Evolutionary conservation across 108 stramenopile genomes (phyloP).

Genomic region (Mediolabrus comicus): DNA sequence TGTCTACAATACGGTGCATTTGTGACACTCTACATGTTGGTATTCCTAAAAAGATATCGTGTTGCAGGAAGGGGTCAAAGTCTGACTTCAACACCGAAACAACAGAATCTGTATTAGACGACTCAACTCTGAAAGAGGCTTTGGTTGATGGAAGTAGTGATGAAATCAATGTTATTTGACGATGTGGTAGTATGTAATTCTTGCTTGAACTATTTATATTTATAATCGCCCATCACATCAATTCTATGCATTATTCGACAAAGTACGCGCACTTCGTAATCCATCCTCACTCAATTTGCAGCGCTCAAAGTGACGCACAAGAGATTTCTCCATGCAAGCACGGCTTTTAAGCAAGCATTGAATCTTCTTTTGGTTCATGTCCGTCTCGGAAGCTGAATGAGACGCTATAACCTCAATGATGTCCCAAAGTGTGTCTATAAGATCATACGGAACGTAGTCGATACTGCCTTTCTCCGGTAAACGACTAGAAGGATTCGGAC

Average conservation of each 20-base stretch:
- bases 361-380: neutral
- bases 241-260: conserved; percentile 4
- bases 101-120: no score
- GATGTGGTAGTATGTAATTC: neutral
- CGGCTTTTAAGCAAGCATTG: conserved; percentile 23
- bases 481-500: conserved; percentile 39
- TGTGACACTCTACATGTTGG: neutral
- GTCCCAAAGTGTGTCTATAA: conserved; percentile 74
- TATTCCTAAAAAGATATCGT: neutral
- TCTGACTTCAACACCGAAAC: neutral
- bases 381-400: neutral
- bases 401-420: conserved; percentile 50
- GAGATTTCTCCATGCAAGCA: conserved; percentile 55
- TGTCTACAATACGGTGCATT: neutral
- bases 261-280: conserved; percentile 45
- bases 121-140: neutral
- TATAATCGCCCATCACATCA: neutral
- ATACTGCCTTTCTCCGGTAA: conserved; percentile 82
- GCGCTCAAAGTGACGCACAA: conserved; percentile 50
- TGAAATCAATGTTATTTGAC: neutral
- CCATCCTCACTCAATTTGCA: conserved; percentile 59
- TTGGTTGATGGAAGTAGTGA: neutral
- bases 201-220: neutral
- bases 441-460: conserved; percentile 75
- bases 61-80: neutral